Evolutionary conservation across 305 asterid genomes (phyloP).

Genomic region (Striga hermonthica): DNA sequence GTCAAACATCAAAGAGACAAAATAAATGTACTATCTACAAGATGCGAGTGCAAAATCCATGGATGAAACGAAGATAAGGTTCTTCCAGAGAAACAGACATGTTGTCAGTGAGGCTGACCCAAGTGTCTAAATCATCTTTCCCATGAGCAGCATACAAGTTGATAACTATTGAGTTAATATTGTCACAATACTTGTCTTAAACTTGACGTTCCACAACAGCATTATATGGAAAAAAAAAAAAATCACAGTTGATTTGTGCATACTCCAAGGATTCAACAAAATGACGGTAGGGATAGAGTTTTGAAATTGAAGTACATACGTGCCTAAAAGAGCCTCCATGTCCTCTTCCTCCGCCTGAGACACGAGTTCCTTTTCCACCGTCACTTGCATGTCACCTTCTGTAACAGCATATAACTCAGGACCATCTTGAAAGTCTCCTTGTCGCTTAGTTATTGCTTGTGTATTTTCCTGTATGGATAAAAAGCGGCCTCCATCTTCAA

Average conservation of each 20-base stretch:
- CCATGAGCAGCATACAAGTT: too few species aligned
- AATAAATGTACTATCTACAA: too few species aligned
- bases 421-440: conserved; percentile 59
- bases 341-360: conserved; percentile 99
- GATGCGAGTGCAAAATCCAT: too few species aligned
- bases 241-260: not conserved
- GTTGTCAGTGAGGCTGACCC: too few species aligned
- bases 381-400: conserved; percentile 74
- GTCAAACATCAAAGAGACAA: too few species aligned
- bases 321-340: conserved; percentile 99
- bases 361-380: conserved; percentile 97
- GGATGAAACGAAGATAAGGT: too few species aligned
- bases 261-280: not conserved
- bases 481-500: conserved; percentile 22
- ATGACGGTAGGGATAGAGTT: not conserved
- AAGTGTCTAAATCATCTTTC: too few species aligned
- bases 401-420: conserved; percentile 43
- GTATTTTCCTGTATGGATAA: conserved; percentile 66
- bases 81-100: too few species aligned
- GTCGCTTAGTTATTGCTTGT: conserved; percentile 58
- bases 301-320: conserved; percentile 58
- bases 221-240: not conserved
- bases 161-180: too few species aligned
- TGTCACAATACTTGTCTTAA: too few species aligned
- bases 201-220: not conserved